A percentile compares a stretch with the other conserved stretches of the same genome.
phyloP scores from a whole-genome alignment of 2,329 filamentous ascomycete species.

The Penicillium sp. region DNA sequence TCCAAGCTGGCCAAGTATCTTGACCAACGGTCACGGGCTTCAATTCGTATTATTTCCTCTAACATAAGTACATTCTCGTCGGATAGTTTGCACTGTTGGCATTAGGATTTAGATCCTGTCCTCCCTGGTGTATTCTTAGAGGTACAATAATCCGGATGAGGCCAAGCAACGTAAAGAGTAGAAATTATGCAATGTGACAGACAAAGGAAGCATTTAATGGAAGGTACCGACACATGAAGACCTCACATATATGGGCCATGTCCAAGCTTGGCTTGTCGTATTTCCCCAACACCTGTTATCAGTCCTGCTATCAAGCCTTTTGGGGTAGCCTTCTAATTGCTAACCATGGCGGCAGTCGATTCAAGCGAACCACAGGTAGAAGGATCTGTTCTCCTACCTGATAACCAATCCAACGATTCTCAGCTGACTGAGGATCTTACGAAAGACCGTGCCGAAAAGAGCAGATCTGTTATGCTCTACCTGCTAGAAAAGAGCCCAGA shows the following conservation, averaged over 20 bases:
- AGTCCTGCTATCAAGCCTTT: not conserved
- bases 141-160: too few species aligned
- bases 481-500: not conserved
- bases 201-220: not conserved
- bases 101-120: too few species aligned
- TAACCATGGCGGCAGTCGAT: not conserved
- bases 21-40: too few species aligned
- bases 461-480: not conserved
- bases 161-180: not conserved
- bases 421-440: not conserved
- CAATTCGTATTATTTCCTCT: too few species aligned
- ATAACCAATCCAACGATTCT: not conserved
- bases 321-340: not conserved
- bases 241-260: not conserved
- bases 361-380: not conserved
- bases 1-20: not conserved
- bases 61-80: too few species aligned
- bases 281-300: not conserved
- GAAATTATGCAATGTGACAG: not conserved
- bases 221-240: not conserved
- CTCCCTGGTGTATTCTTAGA: not conserved
- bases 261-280: not conserved
- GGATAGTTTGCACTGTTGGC: too few species aligned
- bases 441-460: not conserved
- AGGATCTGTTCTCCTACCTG: not conserved